Evolutionary conservation across 2,329 filamentous ascomycete species (phyloP).

Genomic region (Alternaria conjuncta): DNA sequence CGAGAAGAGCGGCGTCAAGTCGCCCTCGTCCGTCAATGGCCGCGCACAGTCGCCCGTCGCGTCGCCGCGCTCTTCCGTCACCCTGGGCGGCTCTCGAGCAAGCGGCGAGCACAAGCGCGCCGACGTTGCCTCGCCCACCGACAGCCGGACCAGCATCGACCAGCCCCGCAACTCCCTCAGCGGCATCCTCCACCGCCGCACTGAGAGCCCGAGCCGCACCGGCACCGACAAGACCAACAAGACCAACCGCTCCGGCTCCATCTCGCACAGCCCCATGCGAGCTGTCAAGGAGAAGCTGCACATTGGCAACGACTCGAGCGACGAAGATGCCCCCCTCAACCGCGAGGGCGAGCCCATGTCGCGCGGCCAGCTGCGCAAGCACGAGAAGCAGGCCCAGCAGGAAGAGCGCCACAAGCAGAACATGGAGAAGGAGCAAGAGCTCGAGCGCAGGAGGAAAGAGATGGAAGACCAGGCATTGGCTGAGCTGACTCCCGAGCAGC

Average conservation of each 20-base stretch:
- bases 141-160: conserved; percentile 42
- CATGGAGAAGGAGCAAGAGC: conserved; percentile 53
- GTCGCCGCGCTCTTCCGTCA: conserved; percentile 37
- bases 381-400: conserved; percentile 53
- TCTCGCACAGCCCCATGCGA: conserved; percentile 47
- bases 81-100: conserved; percentile 35
- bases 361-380: conserved; percentile 57
- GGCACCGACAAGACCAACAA: conserved; percentile 28
- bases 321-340: conserved; percentile 52
- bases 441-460: conserved; percentile 56
- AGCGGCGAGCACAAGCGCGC: conserved; percentile 45
- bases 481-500: conserved; percentile 65
- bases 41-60: conserved; percentile 27
- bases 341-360: conserved; percentile 58
- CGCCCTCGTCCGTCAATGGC: conserved; percentile 37
- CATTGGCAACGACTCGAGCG: conserved; percentile 44
- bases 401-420: conserved; percentile 55
- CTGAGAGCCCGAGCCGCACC: conserved; percentile 43
- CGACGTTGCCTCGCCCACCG: conserved; percentile 34
- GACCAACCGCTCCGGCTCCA: conserved; percentile 34
- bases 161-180: conserved; percentile 36
- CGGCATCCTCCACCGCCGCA: conserved; percentile 46
- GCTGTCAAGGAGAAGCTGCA: conserved; percentile 51
- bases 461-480: conserved; percentile 56
- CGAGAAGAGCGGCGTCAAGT: conserved; percentile 42